Conservation (phyloP, 371 early-diverging fungal genomes). For the Nematocida minor region DNA sequence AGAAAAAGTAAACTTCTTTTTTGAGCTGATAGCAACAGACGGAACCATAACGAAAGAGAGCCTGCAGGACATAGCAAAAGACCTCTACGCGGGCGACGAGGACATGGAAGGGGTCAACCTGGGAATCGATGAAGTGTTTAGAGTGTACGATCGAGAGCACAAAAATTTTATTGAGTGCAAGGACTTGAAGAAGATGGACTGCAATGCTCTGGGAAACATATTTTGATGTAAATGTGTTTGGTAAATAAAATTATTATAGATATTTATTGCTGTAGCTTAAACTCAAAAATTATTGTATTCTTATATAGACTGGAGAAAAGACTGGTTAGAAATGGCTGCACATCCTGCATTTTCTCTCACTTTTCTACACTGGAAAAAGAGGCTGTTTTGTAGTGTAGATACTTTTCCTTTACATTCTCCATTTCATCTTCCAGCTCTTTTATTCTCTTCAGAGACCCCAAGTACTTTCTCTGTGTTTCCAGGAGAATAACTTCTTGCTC, state of each 20-base stretch:
- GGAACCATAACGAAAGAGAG: neutral
- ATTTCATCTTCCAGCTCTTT: neutral
- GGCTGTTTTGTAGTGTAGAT: neutral
- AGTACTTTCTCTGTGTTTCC: constrained; percentile 12
- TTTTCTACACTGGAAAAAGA: neutral
- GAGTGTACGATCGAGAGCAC: neutral
- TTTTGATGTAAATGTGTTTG: neutral
- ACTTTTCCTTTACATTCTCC: neutral
- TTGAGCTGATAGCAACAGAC: neutral
- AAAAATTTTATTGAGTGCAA: neutral
- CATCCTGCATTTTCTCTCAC: neutral
- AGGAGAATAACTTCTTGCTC: neutral
- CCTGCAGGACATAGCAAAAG: constrained; percentile 26
- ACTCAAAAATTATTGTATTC: no score
- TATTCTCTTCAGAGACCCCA: constrained; percentile 8
- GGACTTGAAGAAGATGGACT: constrained; percentile 25
- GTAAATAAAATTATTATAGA: neutral
- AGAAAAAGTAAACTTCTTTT: constrained; percentile 20
- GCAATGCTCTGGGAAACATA: constrained; percentile 5
- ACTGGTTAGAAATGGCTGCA: no score
- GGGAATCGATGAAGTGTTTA: constrained; percentile 27
- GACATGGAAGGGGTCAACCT: neutral
- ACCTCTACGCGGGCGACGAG: constrained; percentile 13
- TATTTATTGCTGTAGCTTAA: neutral
- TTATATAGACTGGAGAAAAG: no score